Evolutionary conservation across 371 early-diverging fungal genomes (phyloP).

Genomic region (Nematocida sp.): DNA sequence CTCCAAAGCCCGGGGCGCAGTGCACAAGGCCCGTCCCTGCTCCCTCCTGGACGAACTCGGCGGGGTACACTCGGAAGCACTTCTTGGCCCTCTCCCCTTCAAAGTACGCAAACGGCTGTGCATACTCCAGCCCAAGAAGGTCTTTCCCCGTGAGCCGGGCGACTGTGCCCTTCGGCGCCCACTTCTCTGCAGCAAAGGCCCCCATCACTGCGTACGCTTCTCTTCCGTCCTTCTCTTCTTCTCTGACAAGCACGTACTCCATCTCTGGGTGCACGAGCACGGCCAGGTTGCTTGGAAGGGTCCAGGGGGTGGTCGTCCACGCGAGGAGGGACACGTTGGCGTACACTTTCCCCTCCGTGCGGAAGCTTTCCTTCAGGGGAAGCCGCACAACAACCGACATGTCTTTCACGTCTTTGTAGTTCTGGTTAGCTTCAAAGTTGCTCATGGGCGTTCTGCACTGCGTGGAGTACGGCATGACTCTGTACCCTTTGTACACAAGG

Average conservation of each 20-base stretch:
- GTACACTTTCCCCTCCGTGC: constrained; percentile 69
- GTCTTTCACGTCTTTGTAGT: constrained; percentile 96
- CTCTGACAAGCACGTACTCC: constrained; percentile 85
- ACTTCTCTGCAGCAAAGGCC: constrained; percentile 41
- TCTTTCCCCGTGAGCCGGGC: constrained; percentile 73
- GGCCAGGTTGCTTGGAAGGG: constrained; percentile 88
- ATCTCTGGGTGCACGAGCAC: constrained; percentile 83
- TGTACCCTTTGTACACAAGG: constrained; percentile 88
- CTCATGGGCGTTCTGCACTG: constrained; percentile 88
- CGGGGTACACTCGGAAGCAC: constrained; percentile 77
- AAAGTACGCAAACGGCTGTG: constrained; percentile 82
- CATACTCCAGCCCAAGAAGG: constrained; percentile 79
- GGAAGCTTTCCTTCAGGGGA: constrained; percentile 66
- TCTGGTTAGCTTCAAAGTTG: constrained; percentile 97
- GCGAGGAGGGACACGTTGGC: constrained; percentile 72
- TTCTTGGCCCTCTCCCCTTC: constrained; percentile 66
- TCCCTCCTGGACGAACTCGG: constrained; percentile 83
- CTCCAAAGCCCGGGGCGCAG: constrained; percentile 98
- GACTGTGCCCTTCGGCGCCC: constrained; percentile 73
- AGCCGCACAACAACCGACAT: constrained; percentile 88
- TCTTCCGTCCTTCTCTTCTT: constrained; percentile 62
- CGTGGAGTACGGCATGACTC: constrained; percentile 97
- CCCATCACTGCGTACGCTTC: constrained; percentile 51
- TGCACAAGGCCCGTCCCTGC: constrained; percentile 99
- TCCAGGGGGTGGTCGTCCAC: constrained; percentile 99